Evolutionary conservation across 129 eudicot species (phyloP).

Genomic region (Flaveria robusta): DNA sequence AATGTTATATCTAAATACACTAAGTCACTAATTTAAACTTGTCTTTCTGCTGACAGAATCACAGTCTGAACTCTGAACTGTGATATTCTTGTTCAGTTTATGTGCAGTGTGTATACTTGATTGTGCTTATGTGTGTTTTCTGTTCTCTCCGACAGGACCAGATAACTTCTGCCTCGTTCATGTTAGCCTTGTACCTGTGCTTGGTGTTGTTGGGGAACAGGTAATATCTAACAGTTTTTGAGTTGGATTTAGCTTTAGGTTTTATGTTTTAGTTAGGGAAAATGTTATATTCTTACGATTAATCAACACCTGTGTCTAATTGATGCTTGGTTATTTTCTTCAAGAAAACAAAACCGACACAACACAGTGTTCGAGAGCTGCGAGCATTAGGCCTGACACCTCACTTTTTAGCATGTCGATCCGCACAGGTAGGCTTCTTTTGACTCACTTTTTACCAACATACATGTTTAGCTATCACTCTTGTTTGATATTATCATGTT

Average conservation of each 20-base stretch:
- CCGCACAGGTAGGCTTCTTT: slow-evolving; percentile 66
- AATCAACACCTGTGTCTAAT: slow-evolving; percentile 1
- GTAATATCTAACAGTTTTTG: slow-evolving; percentile 43
- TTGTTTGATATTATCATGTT: neutral
- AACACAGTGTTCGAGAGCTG: slow-evolving; percentile 94
- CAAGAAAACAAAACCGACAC: slow-evolving; percentile 98
- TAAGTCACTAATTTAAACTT: neutral
- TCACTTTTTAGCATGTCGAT: slow-evolving; percentile 96
- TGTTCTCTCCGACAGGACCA: slow-evolving; percentile 56
- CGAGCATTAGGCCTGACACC: slow-evolving; percentile 99
- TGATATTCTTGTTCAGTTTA: neutral
- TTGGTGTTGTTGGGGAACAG: slow-evolving; percentile 97
- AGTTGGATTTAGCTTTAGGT: slow-evolving; percentile 4
- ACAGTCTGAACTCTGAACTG: neutral
- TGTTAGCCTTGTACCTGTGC: slow-evolving; percentile 93
- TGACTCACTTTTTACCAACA: slow-evolving; percentile 14
- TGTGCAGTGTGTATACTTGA: neutral
- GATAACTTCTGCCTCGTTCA: slow-evolving; percentile 94
- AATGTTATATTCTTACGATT: neutral
- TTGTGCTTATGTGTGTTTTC: slow-evolving; percentile 1
- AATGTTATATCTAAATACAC: neutral
- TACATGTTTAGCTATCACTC: neutral
- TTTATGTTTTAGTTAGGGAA: slow-evolving; percentile 17
- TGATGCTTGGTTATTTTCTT: slow-evolving; percentile 7
- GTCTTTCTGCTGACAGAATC: neutral